Evolutionary conservation across 2,329 filamentous ascomycete genomes (phyloP).

Genomic region (Sporothrix globosa): DNA sequence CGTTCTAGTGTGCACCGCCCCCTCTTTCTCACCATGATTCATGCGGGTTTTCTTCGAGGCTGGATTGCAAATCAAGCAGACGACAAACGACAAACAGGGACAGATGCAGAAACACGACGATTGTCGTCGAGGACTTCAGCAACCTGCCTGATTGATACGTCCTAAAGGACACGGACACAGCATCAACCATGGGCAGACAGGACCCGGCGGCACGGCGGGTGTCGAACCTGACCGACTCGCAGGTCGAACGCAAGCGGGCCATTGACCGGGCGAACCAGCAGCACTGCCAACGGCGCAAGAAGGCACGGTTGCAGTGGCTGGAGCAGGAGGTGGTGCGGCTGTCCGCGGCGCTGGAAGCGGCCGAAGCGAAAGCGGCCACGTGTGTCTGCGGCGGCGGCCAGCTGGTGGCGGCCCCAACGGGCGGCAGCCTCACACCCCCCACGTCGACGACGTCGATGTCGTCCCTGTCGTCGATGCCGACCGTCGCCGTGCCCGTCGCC

Average conservation of each 20-base stretch:
- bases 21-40: slow-evolving; percentile 27
- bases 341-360: slow-evolving; percentile 14
- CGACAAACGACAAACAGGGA: not conserved
- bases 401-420: not conserved
- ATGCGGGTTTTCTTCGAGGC: not conserved
- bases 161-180: not conserved
- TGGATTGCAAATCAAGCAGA: slow-evolving; percentile 11
- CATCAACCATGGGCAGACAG: slow-evolving; percentile 26
- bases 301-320: slow-evolving; percentile 35
- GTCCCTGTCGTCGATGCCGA: not conserved
- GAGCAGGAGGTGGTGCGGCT: slow-evolving; percentile 36
- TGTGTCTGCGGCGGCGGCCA: slow-evolving; percentile 6
- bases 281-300: slow-evolving; percentile 38
- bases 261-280: slow-evolving; percentile 40
- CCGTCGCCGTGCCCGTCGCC: not conserved
- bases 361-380: slow-evolving; percentile 22
- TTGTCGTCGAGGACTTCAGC: not conserved
- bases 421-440: not conserved
- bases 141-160: not conserved
- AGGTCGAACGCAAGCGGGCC: slow-evolving; percentile 39
- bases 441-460: not conserved
- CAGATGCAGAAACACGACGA: not conserved
- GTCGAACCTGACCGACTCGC: slow-evolving; percentile 38
- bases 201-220: slow-evolving; percentile 30
- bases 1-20: not conserved